Percentiles rank a stretch among this genome's conserved stretches.
phyloP scores from a whole-genome alignment of 2,329 filamentous ascomycete species.

The Beauveria caledonica region DNA sequence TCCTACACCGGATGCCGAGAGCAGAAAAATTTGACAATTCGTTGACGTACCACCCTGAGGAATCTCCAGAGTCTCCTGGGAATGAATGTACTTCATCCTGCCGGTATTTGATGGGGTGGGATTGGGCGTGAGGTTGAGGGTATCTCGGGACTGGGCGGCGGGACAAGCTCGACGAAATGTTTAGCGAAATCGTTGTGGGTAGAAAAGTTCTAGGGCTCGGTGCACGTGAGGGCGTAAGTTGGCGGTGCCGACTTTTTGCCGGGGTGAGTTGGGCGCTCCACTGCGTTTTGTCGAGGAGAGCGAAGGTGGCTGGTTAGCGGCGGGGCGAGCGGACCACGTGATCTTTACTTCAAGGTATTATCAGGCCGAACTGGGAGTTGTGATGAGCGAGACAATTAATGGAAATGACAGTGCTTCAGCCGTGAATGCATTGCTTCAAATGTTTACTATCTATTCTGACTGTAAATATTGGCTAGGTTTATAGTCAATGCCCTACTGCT shows the following conservation, averaged over 20 bases:
- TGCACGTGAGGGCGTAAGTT: constrained; percentile 28
- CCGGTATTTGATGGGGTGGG: constrained; percentile 40
- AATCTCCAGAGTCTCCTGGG: constrained; percentile 88
- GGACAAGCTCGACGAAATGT: constrained; percentile 25
- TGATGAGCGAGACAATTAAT: neutral
- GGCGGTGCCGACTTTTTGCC: constrained; percentile 19
- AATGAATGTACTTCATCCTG: constrained; percentile 99
- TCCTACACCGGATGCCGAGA: constrained; percentile 11
- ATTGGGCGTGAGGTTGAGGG: constrained; percentile 32
- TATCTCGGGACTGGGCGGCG: constrained; percentile 29
- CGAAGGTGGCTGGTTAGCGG: neutral
- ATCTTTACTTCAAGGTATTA: neutral
- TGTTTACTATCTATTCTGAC: too few species aligned
- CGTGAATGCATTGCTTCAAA: neutral
- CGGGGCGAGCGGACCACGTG: neutral
- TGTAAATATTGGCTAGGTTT: too few species aligned
- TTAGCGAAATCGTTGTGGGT: constrained; percentile 35
- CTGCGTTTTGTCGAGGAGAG: neutral
- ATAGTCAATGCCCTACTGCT: too few species aligned
- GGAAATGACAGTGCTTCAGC: neutral
- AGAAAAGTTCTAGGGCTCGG: constrained; percentile 37
- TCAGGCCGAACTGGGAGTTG: neutral
- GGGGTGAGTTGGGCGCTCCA: constrained; percentile 16
- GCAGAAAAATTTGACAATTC: neutral
- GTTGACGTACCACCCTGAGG: constrained; percentile 85